Evolutionary conservation across 192 early-diverging fungal genomes (phyloP), one percentile per base, ranked within the genome.

Genomic region (Geranomyces michiganensis): DNA sequence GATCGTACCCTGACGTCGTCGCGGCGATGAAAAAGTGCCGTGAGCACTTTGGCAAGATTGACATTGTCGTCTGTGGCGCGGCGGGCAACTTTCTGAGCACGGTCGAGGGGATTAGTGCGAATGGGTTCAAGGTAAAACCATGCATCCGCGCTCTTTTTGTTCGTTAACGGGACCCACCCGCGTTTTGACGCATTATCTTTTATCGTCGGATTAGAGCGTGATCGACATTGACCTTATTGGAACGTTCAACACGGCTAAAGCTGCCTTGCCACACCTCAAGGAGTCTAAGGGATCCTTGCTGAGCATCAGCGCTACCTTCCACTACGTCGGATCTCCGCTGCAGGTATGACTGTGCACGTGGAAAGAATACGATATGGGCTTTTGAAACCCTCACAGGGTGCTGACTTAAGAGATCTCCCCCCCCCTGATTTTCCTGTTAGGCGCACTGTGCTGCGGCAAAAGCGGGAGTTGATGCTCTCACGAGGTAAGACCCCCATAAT

Each of bases 21-120:
- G 78, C 68, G 19, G 91, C 85, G 1, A 79, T 92, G 19, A 75
- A 87, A 46, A 78, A 77, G 56, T 78, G 87, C 22, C 72, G 83
- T n/a, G 89, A 88, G 22, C 73, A 75, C 33, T 92, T 79, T 55
- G 92, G 90, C 14, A 72, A 78, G 26, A 83, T 93, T 48, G 92
- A 93, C 76, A 88, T 88, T 45, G 71, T 90, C 47, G 79, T 89
- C 53, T 81, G 79, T 63, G 84, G 85, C 53, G 85, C 87, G 10
- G 90, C 92, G 15, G 92, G 92, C 26, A 93, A 93, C 77, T 93
- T 93, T 67, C 74, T 93, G 43, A 76, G 88, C 15, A 75, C 89
- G 31, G 86, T 84, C 31, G 85, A 89, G 53, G 69, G 82, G 30
- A 76, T 93, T 7, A 89, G 87, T 3, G 83, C 86, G 51, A 89